Evolutionary conservation across 2,329 filamentous ascomycete species (phyloP), one percentile per base, ranked within the genome.

Genomic region (Stagonosporopsis vannaccii): DNA sequence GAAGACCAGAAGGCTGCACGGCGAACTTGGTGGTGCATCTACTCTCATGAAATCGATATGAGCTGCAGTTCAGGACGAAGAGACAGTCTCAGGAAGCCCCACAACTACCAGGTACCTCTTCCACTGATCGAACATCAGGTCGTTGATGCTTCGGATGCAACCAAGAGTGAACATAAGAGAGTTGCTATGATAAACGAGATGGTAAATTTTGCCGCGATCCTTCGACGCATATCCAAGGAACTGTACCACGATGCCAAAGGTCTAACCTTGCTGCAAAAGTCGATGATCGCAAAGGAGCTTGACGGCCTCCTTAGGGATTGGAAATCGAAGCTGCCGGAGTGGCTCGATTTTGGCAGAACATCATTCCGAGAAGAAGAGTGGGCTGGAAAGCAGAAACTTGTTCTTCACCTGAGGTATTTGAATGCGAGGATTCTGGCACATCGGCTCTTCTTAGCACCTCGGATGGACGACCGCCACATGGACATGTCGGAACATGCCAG

Each of bases 11-110:
- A 32, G 12, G 40, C 40, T 30, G 40, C 40, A 32, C 25, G 40
- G 17, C 40, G 40, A 19, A 43, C 40, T 20, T 43, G 40, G 40
- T 43, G 40, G 40, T 43, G 40, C n/a, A 43, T 43, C 25, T 43
- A 43, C 25, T 43, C 40, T 11, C 40, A 43, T 20, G 40, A 43
- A n/a, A 43, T 43, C 25, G 40, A 43, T n/a, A 43, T 43, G 40
- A 43, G 40, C 26, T 43, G 40, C 40, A 43, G 40, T 30, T 28
- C 40, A 26, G 40, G 40, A n/a, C 40, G 40, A 28, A 30, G 40
- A 20, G 40, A 43, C 11, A 43, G 40, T 20, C 15, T 43, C 2
- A 32, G 40, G n/a, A 43, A 43, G 22, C 40, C 40, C 3, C 40
- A 43, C 13, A 43, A 43, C 15, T 43, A 43, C 15, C 40, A 43